phyloP scores from a whole-genome alignment of 2,329 filamentous ascomycete genomes.

The Blastomyces parvus region DNA sequence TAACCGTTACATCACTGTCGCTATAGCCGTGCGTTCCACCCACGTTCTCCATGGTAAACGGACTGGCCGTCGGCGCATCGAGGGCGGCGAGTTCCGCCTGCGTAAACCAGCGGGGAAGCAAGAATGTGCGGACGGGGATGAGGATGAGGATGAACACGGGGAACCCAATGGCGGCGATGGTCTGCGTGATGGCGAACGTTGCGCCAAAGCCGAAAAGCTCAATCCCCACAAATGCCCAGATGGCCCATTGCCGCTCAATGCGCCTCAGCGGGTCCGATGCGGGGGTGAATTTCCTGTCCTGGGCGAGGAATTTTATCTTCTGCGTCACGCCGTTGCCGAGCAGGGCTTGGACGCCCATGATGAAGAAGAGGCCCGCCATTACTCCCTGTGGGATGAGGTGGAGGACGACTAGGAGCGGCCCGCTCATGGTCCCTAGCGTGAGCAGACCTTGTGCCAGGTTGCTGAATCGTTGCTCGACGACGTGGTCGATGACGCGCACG shows the following conservation, averaged over 20 bases:
- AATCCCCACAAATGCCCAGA: constrained; percentile 62
- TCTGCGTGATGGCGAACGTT: constrained; percentile 76
- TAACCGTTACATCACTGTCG: constrained; percentile 16
- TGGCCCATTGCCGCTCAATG: constrained; percentile 52
- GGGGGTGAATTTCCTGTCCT: constrained; percentile 54
- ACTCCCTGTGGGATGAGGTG: constrained; percentile 72
- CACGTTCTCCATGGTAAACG: constrained; percentile 67
- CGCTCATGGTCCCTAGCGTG: constrained; percentile 69
- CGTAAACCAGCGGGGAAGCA: constrained; percentile 55
- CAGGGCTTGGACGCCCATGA: constrained; percentile 73
- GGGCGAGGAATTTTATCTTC: constrained; percentile 60
- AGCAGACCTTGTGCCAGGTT: constrained; percentile 70
- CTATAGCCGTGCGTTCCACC: constrained; percentile 51
- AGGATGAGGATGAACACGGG: constrained; percentile 63
- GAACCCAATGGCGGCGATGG: constrained; percentile 72
- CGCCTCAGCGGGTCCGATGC: constrained; percentile 49
- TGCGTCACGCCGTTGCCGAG: constrained; percentile 66
- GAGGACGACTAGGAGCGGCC: constrained; percentile 62
- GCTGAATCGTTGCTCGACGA: constrained; percentile 63
- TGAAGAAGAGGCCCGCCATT: constrained; percentile 71
- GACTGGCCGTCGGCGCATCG: constrained; percentile 65
- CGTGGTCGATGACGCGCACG: constrained; percentile 52
- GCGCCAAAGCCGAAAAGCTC: constrained; percentile 63
- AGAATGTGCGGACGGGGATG: constrained; percentile 54
- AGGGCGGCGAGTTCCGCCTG: constrained; percentile 52